These are phyloP conservation scores for Aquilaria malaccensis DNA, from an alignment of 345 rosid species.

Conservation along the genomic window DNA sequence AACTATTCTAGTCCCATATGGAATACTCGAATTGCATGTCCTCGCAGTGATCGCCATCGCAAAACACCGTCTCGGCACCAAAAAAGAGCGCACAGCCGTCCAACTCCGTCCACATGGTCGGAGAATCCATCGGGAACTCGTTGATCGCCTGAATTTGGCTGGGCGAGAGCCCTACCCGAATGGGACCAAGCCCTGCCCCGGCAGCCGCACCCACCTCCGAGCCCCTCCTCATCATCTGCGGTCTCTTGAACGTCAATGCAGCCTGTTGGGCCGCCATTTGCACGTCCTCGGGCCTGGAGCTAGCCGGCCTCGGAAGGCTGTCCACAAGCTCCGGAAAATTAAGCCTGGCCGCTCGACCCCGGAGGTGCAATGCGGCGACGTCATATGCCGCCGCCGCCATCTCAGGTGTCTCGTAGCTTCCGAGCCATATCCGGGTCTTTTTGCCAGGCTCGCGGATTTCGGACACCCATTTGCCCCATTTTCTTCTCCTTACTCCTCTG, in stretches of 20 bases:
- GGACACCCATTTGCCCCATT: slow-evolving; percentile 99
- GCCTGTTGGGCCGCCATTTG: slow-evolving; percentile 78
- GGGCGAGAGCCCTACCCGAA: slow-evolving; percentile 50
- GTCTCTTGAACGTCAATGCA: slow-evolving; percentile 27
- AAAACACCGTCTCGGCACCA: slow-evolving; percentile 14
- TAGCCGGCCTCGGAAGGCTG: slow-evolving; percentile 54
- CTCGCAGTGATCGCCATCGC: neutral
- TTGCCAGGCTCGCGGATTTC: slow-evolving; percentile 92
- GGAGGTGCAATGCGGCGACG: slow-evolving; percentile 69
- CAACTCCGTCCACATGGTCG: slow-evolving; percentile 60
- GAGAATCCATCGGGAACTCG: slow-evolving; percentile 74
- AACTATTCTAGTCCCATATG: slow-evolving; percentile 31
- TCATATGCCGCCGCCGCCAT: slow-evolving; percentile 98
- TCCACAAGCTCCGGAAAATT: slow-evolving; percentile 67
- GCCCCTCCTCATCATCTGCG: neutral
- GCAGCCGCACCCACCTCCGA: neutral
- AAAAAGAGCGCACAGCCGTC: slow-evolving; percentile 11
- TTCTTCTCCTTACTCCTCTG: slow-evolving; percentile 79
- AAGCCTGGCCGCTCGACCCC: slow-evolving; percentile 69
- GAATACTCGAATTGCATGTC: slow-evolving; percentile 19
- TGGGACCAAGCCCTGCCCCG: slow-evolving; percentile 20
- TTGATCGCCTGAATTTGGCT: slow-evolving; percentile 82
- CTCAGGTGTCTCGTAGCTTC: slow-evolving; percentile 80
- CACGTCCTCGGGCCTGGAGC: slow-evolving; percentile 53
- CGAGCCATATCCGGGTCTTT: slow-evolving; percentile 81